Evolutionary conservation across 768 basidiomycete species (phyloP).

Genomic region (Trametes meyenii): DNA sequence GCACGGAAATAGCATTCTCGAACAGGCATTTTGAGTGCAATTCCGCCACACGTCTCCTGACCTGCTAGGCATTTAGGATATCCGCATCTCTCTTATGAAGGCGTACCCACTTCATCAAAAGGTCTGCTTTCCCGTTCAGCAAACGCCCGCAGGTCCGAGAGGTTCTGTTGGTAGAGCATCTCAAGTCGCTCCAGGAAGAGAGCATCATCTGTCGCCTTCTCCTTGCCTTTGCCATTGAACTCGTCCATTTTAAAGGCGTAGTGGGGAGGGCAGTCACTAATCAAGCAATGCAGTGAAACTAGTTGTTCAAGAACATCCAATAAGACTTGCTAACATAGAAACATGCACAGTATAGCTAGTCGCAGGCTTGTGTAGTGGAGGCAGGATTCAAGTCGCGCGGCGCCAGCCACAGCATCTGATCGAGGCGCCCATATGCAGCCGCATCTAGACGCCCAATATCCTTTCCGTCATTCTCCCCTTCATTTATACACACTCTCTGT

Average conservation of each 20-base stretch:
- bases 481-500: not conserved
- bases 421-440: slow-evolving; percentile 2
- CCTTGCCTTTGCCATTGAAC: slow-evolving; percentile 23
- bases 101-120: slow-evolving; percentile 56
- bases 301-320: not conserved
- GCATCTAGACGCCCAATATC: slow-evolving; percentile 23
- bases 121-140: slow-evolving; percentile 59
- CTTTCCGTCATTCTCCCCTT: not conserved
- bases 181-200: slow-evolving; percentile 69
- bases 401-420: slow-evolving; percentile 11
- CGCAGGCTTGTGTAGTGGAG: not conserved
- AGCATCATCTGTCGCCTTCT: slow-evolving; percentile 43
- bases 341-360: not conserved
- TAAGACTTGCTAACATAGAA: not conserved
- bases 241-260: slow-evolving; percentile 18
- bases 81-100: not conserved
- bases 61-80: slow-evolving; percentile 32
- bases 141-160: slow-evolving; percentile 61
- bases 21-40: slow-evolving; percentile 66
- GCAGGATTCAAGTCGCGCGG: slow-evolving; percentile 10
- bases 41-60: slow-evolving; percentile 56
- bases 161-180: slow-evolving; percentile 59
- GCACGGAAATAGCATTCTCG: not conserved
- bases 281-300: not conserved
- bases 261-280: not conserved